Evolutionary conservation across 768 basidiomycete species (phyloP).

Genomic region (Crassisporium funariophilum): DNA sequence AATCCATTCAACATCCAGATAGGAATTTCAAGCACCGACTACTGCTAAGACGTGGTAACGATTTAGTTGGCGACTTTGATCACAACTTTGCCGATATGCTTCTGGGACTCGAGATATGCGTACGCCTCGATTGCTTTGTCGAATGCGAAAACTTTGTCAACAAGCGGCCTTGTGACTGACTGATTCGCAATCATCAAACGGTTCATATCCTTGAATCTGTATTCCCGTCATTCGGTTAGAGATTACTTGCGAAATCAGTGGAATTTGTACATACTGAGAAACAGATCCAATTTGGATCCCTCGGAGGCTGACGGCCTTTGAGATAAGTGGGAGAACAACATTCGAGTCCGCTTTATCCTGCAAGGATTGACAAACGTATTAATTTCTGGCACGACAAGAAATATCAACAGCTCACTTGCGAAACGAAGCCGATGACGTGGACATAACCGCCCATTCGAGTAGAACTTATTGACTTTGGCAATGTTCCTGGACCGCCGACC

Average conservation of each 20-base stretch:
- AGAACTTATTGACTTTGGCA: slow-evolving; percentile 44
- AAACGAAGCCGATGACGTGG: slow-evolving; percentile 55
- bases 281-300: slow-evolving; percentile 62
- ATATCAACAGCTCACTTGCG: slow-evolving; percentile 29
- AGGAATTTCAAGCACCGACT: no score
- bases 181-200: slow-evolving; percentile 44
- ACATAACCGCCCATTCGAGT: slow-evolving; percentile 38
- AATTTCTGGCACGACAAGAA: neutral
- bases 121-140: slow-evolving; percentile 55
- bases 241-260: neutral
- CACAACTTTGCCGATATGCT: slow-evolving; percentile 65
- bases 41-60: no score
- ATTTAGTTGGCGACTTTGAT: slow-evolving; percentile 51
- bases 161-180: slow-evolving; percentile 46
- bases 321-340: slow-evolving; percentile 35
- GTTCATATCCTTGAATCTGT: slow-evolving; percentile 57
- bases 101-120: slow-evolving; percentile 52
- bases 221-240: neutral
- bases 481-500: slow-evolving; percentile 58
- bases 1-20: no score
- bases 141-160: slow-evolving; percentile 63
- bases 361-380: neutral
- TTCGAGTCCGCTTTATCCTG: slow-evolving; percentile 30
- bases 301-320: slow-evolving; percentile 43
- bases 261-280: slow-evolving; percentile 44